Percentiles rank a stretch among this genome's conserved stretches.
Evolutionary conservation across 164 flowering plant genomes (phyloP).

Genomic region (Aristolochia californica): DNA sequence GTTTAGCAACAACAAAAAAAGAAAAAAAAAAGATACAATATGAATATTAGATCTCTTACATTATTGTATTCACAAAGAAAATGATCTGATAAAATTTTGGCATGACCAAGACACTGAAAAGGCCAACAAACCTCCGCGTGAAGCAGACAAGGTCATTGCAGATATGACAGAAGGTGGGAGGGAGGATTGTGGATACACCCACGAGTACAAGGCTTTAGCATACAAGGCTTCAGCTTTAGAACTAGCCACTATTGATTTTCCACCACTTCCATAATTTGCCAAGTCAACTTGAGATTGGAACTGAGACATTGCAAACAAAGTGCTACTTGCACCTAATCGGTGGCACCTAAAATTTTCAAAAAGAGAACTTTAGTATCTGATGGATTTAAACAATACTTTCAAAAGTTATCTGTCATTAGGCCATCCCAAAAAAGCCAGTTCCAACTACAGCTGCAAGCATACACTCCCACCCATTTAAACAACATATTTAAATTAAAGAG

Average conservation of each 20-base stretch:
- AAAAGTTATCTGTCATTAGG: too few species aligned
- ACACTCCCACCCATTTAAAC: too few species aligned
- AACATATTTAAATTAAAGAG: too few species aligned
- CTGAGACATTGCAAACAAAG: constrained; percentile 23
- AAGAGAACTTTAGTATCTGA: too few species aligned
- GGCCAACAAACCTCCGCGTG: constrained; percentile 50
- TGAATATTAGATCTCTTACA: background rate
- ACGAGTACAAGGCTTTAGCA: too few species aligned
- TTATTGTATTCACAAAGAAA: background rate
- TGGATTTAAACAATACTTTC: too few species aligned
- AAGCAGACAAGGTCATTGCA: constrained; percentile 41
- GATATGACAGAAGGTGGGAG: constrained; percentile 68
- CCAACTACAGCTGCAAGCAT: too few species aligned
- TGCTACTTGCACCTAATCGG: constrained; percentile 32
- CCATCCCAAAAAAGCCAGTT: too few species aligned
- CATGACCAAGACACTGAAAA: background rate
- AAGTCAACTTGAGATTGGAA: constrained; percentile 14
- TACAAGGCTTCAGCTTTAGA: constrained; percentile 18
- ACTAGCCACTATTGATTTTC: too few species aligned
- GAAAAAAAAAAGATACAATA: background rate
- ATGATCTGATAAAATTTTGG: background rate
- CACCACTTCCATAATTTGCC: constrained; percentile 13
- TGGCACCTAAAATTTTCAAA: constrained; percentile 44
- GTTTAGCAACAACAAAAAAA: too few species aligned
- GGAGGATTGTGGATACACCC: constrained; percentile 82